phyloP scores from a whole-genome alignment of 352 stramenopile species.

The Globisporangium polare region DNA sequence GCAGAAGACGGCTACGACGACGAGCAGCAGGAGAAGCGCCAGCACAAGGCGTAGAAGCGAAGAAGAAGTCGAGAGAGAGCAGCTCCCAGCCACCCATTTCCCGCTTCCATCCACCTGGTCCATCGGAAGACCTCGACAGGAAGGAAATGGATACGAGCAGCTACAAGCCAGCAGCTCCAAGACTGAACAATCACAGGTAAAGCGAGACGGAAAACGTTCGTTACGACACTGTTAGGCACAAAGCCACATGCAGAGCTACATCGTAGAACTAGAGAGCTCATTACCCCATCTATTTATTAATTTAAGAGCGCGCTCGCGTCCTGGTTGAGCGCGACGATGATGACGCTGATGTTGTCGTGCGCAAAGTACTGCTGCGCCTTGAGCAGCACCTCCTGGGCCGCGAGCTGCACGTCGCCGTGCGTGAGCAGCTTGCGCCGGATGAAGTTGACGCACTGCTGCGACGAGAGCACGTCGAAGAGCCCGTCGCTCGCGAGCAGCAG shows the following conservation, averaged over 20 bases:
- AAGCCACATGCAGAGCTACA: background rate
- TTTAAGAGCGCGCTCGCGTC: conserved; percentile 15
- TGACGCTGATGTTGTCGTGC: conserved; percentile 90
- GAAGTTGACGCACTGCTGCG: conserved; percentile 90
- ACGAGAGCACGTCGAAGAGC: conserved; percentile 89
- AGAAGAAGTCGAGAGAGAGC: background rate
- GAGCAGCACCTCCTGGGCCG: conserved; percentile 82
- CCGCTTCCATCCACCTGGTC: background rate
- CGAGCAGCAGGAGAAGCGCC: conserved; percentile 20
- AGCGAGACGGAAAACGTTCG: conserved; percentile 7
- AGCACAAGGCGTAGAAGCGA: conserved; percentile 19
- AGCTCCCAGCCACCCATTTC: background rate
- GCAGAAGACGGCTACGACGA: background rate
- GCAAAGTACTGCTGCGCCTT: conserved; percentile 88
- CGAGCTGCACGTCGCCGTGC: conserved; percentile 87
- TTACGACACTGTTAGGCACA: conserved; percentile 5
- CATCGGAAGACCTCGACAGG: conserved; percentile 13
- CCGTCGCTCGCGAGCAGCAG: conserved; percentile 90
- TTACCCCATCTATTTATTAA: conserved; percentile 21
- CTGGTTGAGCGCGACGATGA: conserved; percentile 86
- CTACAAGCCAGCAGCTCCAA: conserved; percentile 2
- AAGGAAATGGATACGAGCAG: background rate
- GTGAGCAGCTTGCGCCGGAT: conserved; percentile 83
- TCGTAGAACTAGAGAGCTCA: conserved; percentile 5
- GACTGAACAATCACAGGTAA: too few species aligned